Evolutionary conservation across 768 basidiomycete genomes (phyloP).

Genomic region (Pisolithus sp.): DNA sequence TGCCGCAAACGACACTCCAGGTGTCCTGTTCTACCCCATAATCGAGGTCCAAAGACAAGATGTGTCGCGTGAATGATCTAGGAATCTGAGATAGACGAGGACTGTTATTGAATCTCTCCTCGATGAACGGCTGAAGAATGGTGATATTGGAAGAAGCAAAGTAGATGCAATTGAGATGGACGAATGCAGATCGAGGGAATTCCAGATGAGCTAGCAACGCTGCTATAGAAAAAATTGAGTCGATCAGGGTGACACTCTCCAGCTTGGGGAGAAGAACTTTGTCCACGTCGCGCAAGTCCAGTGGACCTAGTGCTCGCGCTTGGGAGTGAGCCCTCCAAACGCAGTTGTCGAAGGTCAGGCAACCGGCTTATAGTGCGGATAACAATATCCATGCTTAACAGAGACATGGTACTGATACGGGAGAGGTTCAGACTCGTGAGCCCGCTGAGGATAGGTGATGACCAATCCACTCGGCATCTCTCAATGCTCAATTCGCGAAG

Average conservation of each 20-base stretch:
- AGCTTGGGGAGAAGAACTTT: neutral
- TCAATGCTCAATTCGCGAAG: conserved; percentile 32
- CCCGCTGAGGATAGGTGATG: conserved; percentile 28
- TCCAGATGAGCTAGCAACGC: neutral
- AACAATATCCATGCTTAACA: conserved; percentile 28
- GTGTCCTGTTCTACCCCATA: neutral
- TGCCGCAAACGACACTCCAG: neutral
- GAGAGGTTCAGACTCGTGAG: conserved; percentile 34
- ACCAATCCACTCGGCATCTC: conserved; percentile 31
- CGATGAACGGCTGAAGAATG: neutral
- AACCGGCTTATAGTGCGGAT: conserved; percentile 28
- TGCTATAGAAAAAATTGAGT: neutral
- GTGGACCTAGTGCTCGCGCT: neutral
- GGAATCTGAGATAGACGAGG: neutral
- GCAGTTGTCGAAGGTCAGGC: conserved; percentile 29
- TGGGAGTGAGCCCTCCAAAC: conserved; percentile 32
- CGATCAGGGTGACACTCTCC: neutral
- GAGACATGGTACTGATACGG: conserved; percentile 17
- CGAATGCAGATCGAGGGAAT: neutral
- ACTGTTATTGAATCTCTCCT: neutral
- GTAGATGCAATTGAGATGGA: neutral
- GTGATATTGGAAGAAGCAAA: neutral
- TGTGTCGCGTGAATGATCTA: neutral
- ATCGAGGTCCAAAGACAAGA: neutral
- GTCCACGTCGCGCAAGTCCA: neutral